Conservation (phyloP, 352 stramenopile species). For the Phytophthora capsici region DNA sequence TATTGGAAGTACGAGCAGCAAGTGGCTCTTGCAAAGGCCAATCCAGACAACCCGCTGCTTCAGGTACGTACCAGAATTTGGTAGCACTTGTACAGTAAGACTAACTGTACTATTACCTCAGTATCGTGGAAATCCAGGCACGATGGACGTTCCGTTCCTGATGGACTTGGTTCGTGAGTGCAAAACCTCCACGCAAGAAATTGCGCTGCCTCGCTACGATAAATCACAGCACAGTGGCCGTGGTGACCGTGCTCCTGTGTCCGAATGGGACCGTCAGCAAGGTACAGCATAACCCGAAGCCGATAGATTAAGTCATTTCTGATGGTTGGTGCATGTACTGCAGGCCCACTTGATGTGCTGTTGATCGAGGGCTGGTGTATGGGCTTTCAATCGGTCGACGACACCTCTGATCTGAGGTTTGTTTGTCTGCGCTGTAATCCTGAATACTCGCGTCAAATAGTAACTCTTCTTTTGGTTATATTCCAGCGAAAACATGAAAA, state of each 20-base stretch:
- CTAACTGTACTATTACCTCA: slow-evolving; percentile 27
- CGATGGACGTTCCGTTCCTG: slow-evolving; percentile 78
- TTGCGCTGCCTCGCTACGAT: slow-evolving; percentile 79
- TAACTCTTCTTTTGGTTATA: background rate
- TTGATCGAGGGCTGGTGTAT: slow-evolving; percentile 89
- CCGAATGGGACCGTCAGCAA: slow-evolving; percentile 65
- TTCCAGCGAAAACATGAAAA: slow-evolving; percentile 57
- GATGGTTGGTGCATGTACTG: slow-evolving; percentile 5
- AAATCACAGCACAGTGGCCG: slow-evolving; percentile 79
- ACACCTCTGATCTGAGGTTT: slow-evolving; percentile 45
- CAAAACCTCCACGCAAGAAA: slow-evolving; percentile 46
- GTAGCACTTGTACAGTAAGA: background rate
- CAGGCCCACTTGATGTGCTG: slow-evolving; percentile 81
- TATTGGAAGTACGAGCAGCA: slow-evolving; percentile 78
- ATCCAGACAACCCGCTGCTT: slow-evolving; percentile 75
- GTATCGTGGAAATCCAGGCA: slow-evolving; percentile 85
- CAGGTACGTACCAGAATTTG: slow-evolving; percentile 47
- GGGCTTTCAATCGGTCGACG: slow-evolving; percentile 70
- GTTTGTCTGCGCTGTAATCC: too few relatives aligned
- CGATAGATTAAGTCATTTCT: slow-evolving; percentile 2
- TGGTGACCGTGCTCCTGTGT: slow-evolving; percentile 67
- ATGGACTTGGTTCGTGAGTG: slow-evolving; percentile 65
- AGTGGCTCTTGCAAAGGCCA: slow-evolving; percentile 60
- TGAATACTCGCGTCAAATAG: too few relatives aligned
- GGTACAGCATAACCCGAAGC: slow-evolving; percentile 29